Conservation (phyloP, 345 rosid species). For the Acer campestre region DNA sequence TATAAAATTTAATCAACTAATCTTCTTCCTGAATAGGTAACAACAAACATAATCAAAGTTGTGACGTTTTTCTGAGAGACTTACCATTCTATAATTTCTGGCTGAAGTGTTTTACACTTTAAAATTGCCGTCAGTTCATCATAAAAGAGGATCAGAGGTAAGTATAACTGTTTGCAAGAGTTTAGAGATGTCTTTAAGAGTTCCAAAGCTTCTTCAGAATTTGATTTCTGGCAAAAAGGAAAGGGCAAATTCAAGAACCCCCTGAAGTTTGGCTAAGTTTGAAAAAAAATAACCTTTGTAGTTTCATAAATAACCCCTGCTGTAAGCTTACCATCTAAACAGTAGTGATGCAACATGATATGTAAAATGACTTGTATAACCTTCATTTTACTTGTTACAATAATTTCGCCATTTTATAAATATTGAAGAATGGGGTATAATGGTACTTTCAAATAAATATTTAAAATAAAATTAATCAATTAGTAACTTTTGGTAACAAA, state of each 20-base stretch:
- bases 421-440: background rate
- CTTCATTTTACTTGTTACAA: background rate
- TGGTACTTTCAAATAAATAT: background rate
- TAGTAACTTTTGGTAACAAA: too few species aligned
- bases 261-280: background rate
- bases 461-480: too few species aligned
- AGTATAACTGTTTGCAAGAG: constrained; percentile 64
- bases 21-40: constrained; percentile 15
- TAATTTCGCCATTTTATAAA: background rate
- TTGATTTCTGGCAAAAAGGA: constrained; percentile 48
- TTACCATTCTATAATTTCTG: constrained; percentile 78
- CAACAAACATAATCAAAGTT: constrained; percentile 20
- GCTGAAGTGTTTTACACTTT: constrained; percentile 57
- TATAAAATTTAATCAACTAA: constrained; percentile 2
- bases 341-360: background rate
- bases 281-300: background rate
- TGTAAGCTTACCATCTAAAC: background rate
- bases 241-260: background rate
- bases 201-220: constrained; percentile 72
- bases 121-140: constrained; percentile 69
- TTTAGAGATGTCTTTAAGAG: constrained; percentile 68
- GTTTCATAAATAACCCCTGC: too few species aligned
- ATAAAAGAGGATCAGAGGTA: constrained; percentile 62
- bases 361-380: background rate
- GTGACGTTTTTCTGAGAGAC: constrained; percentile 16